These are phyloP conservation scores for Xylaria sp. DNA, from an alignment of 2,329 filamentous ascomycete genomes.

Conservation along the genomic window DNA sequence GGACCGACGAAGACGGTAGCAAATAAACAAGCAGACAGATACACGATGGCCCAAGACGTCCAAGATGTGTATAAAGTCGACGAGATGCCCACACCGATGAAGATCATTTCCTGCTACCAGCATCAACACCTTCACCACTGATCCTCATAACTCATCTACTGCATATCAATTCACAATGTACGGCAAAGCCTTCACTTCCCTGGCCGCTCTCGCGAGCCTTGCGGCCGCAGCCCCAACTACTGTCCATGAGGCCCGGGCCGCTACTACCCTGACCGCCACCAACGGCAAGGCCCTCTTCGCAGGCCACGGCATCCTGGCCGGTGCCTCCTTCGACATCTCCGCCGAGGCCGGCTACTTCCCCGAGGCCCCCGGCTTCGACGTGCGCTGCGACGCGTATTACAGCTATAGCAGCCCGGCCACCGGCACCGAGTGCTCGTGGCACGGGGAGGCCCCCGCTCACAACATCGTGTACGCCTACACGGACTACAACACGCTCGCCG, in stretches of 20 bases:
- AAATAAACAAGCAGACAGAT: not conserved
- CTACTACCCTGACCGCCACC: not conserved
- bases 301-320: not conserved
- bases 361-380: not conserved
- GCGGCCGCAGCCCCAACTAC: not conserved
- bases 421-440: not conserved
- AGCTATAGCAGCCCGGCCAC: not conserved
- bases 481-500: not conserved
- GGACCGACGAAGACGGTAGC: not conserved
- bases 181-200: not conserved
- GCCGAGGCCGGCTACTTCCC: not conserved
- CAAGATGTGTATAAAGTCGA: not conserved
- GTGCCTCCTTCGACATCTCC: not conserved
- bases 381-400: not conserved
- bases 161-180: not conserved
- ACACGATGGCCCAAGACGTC: not conserved
- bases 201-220: constrained; percentile 5
- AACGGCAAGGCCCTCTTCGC: not conserved
- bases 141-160: not conserved
- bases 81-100: not conserved
- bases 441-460: not conserved
- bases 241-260: not conserved
- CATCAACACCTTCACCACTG: not conserved
- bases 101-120: not conserved
- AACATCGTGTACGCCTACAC: not conserved